Percentiles rank a stretch among this genome's conserved stretches.
These are phyloP conservation scores for Cryphonectria parasitica DNA, from an alignment of 2,329 filamentous ascomycete species.

Conservation along the genomic window DNA sequence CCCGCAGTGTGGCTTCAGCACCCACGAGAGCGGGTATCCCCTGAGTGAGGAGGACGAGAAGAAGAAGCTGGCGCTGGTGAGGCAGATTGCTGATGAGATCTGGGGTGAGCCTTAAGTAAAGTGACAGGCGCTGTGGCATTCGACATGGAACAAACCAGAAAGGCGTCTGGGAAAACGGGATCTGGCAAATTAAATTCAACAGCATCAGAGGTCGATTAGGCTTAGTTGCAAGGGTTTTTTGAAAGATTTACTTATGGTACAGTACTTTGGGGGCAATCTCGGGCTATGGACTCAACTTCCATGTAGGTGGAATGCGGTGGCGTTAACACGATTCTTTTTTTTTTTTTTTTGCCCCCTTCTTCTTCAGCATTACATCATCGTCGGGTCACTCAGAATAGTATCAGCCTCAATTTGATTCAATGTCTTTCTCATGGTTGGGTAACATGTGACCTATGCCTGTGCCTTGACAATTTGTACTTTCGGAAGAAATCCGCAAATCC, in stretches of 20 bases:
- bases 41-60: slow-evolving; percentile 72
- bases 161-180: not conserved
- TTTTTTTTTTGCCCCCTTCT: too few species aligned
- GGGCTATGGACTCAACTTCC: slow-evolving; percentile 31
- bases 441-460: not conserved
- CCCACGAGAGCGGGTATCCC: slow-evolving; percentile 73
- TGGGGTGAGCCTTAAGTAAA: slow-evolving; percentile 57
- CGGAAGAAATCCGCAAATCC: not conserved
- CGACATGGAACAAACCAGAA: not conserved
- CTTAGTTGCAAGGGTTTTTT: slow-evolving; percentile 15
- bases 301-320: slow-evolving; percentile 17
- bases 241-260: not conserved
- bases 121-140: slow-evolving; percentile 43
- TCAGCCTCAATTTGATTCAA: not conserved
- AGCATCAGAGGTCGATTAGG: slow-evolving; percentile 26
- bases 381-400: not conserved
- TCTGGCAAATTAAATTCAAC: slow-evolving; percentile 17
- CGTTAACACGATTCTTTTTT: not conserved
- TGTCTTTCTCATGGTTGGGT: not conserved
- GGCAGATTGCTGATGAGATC: slow-evolving; percentile 72
- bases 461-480: not conserved
- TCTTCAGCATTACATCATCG: not conserved
- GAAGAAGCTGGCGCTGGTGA: slow-evolving; percentile 72
- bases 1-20: slow-evolving; percentile 76
- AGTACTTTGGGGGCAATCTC: slow-evolving; percentile 1